Evolutionary conservation across 805 yeast species (phyloP).

Genomic region (Ogataea parapolymorpha): DNA sequence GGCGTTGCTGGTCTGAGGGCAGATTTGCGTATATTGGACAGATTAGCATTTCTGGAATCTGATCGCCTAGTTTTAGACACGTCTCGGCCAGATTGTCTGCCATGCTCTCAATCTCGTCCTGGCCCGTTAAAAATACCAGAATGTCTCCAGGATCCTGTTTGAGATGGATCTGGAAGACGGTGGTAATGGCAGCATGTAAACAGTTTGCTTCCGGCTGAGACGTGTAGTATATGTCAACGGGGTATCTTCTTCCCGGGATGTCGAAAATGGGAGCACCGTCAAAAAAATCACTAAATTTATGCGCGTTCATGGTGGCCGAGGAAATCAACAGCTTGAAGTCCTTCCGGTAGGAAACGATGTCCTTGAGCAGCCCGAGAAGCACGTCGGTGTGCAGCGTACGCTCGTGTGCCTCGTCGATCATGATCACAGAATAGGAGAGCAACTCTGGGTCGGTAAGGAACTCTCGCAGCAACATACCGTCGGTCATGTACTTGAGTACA

Average conservation of each 20-base stretch:
- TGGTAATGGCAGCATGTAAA: conserved; percentile 81
- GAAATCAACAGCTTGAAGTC: conserved; percentile 78
- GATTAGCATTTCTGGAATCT: conserved; percentile 59
- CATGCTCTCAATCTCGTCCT: conserved; percentile 88
- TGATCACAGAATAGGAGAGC: conserved; percentile 68
- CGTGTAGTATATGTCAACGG: conserved; percentile 83
- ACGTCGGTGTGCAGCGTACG: conserved; percentile 90
- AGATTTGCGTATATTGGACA: conserved; percentile 90
- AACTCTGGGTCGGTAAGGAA: conserved; percentile 73
- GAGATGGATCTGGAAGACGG: conserved; percentile 82
- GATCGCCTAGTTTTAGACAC: conserved; percentile 54
- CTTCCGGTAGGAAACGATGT: conserved; percentile 56
- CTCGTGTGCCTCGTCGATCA: conserved; percentile 98
- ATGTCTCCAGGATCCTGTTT: conserved; percentile 79
- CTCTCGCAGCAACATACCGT: conserved; percentile 91
- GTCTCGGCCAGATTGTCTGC: conserved; percentile 72
- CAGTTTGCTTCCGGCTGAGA: conserved; percentile 88
- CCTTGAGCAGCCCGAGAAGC: conserved; percentile 75
- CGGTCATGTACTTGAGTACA: conserved; percentile 84
- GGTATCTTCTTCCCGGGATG: conserved; percentile 91
- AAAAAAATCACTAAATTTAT: conserved; percentile 79
- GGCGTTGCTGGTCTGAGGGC: conserved; percentile 78
- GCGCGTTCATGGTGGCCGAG: conserved; percentile 93
- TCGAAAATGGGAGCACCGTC: conserved; percentile 79
- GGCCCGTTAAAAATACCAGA: conserved; percentile 89